Evolutionary conservation across 345 rosid genomes (phyloP), one percentile per base, ranked within the genome.

Genomic region (Populus pruinosa): DNA sequence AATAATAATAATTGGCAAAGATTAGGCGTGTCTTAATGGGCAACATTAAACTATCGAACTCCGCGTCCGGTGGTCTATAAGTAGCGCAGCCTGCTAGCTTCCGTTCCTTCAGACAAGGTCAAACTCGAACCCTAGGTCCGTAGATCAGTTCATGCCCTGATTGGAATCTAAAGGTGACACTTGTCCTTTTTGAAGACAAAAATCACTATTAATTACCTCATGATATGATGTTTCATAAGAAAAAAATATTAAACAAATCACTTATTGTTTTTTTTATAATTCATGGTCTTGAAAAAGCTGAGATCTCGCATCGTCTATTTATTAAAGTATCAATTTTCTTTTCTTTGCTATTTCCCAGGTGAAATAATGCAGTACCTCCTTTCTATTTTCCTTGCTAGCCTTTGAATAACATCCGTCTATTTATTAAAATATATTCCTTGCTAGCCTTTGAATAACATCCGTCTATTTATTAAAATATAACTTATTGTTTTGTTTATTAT

Each of bases 11-110:
- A 53, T 6, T 3, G 29, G 13, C 0, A 33, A 17, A 2, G 23
- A 14, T 23, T 50, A 21, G 66, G 53, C 20, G 56, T 36, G 55
- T 36, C 23, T 68, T 76, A 27, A 55, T 25, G 79, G 66, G 73
- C 13, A 41, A 44, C 79, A 67, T n/a, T 55, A 55, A 55, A 55
- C 10, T 1, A 25, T 23, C 27, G 36, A 23, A n/a, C 13, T 18
- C 29, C 44, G 62, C 31, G 70, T 74, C 56, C 18, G 10, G 11
- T 1, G 67, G 23, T 3, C 53, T 9, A 31, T 4, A 33, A 33
- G 36, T 4, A 33, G 36, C 36, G 72, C n/a, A 41, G 68, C 74
- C 68, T 56, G 74, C 79, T 59, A 56, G 79, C 79, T 69, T 59
- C 59, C 4, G 9, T 59, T 59, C 2, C 9, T 41, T 4, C 18